phyloP scores from a whole-genome alignment of 306 rosid genomes.

The Gynostemma pentaphyllum region DNA sequence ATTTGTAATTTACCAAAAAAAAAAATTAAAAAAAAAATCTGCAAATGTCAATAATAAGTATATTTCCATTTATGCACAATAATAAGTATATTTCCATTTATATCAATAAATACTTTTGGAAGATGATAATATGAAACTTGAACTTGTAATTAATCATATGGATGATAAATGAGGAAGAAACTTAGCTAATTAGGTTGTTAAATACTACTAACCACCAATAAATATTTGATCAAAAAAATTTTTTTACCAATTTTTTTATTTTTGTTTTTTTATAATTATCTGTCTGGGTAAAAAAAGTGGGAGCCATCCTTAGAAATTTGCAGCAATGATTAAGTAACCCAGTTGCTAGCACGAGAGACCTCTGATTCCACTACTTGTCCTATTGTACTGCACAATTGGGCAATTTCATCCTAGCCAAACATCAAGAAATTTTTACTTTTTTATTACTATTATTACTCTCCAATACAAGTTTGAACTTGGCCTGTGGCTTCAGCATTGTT shows the following conservation, averaged over 20 bases:
- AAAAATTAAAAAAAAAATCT: no score
- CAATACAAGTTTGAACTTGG: not conserved
- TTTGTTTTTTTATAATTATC: no score
- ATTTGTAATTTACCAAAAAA: no score
- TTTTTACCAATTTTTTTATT: no score
- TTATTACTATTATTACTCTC: not conserved
- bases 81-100: not conserved
- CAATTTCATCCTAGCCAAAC: not conserved
- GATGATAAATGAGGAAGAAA: no score
- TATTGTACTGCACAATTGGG: not conserved
- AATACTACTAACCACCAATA: no score
- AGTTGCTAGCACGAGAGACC: not conserved
- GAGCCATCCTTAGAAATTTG: not conserved
- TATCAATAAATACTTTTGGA: not conserved
- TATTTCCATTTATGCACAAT: not conserved
- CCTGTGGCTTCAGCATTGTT: not conserved
- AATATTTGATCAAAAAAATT: no score
- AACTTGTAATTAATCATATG: not conserved
- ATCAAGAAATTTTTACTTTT: not conserved
- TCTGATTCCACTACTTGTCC: conserved; percentile 1
- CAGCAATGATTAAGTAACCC: conserved; percentile 7
- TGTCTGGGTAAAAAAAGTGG: no score
- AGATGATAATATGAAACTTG: not conserved
- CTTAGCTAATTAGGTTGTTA: no score
- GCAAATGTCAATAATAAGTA: no score